Conservation (phyloP, 2,329 filamentous ascomycete genomes). For the Aspergillus pseudonomiae region DNA sequence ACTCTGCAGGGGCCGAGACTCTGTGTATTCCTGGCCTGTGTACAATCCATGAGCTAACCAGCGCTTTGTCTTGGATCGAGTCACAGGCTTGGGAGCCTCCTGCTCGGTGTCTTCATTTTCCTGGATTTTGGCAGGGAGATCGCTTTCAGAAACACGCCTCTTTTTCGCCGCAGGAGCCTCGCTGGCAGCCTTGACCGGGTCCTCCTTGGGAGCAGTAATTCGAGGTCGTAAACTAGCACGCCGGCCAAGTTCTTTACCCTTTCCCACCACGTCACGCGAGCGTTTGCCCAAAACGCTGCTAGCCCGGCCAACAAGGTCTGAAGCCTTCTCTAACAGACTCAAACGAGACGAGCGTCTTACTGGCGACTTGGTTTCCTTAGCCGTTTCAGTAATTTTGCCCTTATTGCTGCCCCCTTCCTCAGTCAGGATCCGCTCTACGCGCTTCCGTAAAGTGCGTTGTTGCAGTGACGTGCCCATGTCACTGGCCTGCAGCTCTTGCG, state of each 20-base stretch:
- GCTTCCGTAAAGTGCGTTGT: conserved; percentile 35
- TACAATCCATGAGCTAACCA: conserved; percentile 85
- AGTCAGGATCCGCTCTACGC: conserved; percentile 32
- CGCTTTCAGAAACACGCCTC: conserved; percentile 45
- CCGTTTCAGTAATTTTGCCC: conserved; percentile 25
- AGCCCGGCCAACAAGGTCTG: conserved; percentile 53
- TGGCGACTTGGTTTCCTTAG: conserved; percentile 33
- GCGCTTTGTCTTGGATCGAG: conserved; percentile 61
- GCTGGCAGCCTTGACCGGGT: conserved; percentile 18
- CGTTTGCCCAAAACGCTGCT: conserved; percentile 63
- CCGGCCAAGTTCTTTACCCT: conserved; percentile 58
- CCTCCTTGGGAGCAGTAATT: conserved; percentile 32
- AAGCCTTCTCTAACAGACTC: conserved; percentile 45
- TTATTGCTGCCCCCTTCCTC: conserved; percentile 29
- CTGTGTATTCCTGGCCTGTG: conserved; percentile 70
- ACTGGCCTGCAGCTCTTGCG: conserved; percentile 29
- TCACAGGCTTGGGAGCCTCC: conserved; percentile 28
- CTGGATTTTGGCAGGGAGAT: conserved; percentile 29
- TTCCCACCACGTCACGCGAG: conserved; percentile 57
- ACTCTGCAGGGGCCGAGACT: conserved; percentile 53
- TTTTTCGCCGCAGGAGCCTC: conserved; percentile 44
- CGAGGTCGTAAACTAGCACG: conserved; percentile 62
- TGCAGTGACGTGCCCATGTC: conserved; percentile 31
- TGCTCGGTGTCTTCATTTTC: conserved; percentile 23
- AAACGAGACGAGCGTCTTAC: conserved; percentile 48